Percentiles rank a stretch among this genome's conserved stretches.
Conservation (phyloP, 176 grass and related monocot genomes). For the Elaeis guineensis region DNA sequence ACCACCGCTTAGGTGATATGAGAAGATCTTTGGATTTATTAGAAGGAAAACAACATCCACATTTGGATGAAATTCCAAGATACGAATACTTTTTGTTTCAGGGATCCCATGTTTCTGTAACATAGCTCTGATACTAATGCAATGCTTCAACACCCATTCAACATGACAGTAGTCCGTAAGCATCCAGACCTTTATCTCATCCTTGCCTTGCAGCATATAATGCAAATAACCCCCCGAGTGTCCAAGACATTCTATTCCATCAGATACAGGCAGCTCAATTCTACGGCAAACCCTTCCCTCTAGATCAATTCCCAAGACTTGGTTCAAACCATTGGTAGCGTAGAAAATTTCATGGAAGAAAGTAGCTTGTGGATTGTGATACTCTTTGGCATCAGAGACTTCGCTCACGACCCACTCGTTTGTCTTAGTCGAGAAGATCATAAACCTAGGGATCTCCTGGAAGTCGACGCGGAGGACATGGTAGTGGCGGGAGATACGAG, state of each 20-base stretch:
- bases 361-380: background rate
- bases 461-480: constrained; percentile 1
- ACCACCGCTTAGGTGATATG: constrained; percentile 3
- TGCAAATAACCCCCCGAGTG: constrained; percentile 14
- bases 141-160: constrained; percentile 8
- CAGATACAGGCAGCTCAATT: background rate
- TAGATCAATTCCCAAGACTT: background rate
- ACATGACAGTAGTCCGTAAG: background rate
- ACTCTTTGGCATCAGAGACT: background rate
- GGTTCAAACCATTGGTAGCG: constrained; percentile 7
- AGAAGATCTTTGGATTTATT: constrained; percentile 14
- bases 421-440: constrained; percentile 12
- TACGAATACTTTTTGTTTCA: background rate
- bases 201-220: background rate
- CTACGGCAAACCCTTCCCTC: background rate
- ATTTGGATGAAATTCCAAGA: constrained; percentile 13
- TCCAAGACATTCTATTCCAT: background rate
- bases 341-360: constrained; percentile 8
- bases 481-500: too few relatives aligned
- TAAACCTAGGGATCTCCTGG: background rate
- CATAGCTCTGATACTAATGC: background rate
- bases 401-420: background rate
- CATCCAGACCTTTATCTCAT: constrained; percentile 9
- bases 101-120: background rate
- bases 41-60: constrained; percentile 23